Evolutionary conservation across 768 basidiomycete species (phyloP).

Genomic region (Lactifluus volemus): DNA sequence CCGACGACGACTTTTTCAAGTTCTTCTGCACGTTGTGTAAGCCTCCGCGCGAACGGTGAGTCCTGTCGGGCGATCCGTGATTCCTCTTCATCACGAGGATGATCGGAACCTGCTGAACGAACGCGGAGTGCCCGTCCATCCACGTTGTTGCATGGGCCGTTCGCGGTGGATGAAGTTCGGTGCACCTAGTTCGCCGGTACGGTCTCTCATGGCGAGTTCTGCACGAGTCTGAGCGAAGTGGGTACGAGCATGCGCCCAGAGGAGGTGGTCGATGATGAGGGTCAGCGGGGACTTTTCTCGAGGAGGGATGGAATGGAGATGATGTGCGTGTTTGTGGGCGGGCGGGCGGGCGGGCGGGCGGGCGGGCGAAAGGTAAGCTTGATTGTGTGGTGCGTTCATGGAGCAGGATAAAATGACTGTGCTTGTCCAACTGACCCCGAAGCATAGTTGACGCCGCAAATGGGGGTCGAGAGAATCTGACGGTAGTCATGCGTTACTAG

Average conservation of each 20-base stretch:
- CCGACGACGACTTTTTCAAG: constrained; percentile 74
- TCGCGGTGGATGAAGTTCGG: constrained; percentile 34
- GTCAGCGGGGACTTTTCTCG: constrained; percentile 85
- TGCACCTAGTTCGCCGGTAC: no score
- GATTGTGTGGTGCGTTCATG: neutral
- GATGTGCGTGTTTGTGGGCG: constrained; percentile 84
- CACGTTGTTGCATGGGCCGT: constrained; percentile 48
- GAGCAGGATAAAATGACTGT: neutral
- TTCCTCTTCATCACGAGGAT: constrained; percentile 47
- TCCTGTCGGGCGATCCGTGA: constrained; percentile 50
- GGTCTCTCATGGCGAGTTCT: constrained; percentile 55
- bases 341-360: no score
- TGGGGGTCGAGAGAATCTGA: neutral
- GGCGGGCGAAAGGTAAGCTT: constrained; percentile 45
- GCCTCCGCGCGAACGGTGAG: constrained; percentile 48
- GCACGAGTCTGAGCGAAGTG: constrained; percentile 78
- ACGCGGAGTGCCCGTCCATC: constrained; percentile 31
- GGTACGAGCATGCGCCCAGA: constrained; percentile 76
- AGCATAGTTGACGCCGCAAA: neutral
- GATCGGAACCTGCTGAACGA: constrained; percentile 42
- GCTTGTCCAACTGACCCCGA: neutral
- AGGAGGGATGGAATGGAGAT: constrained; percentile 79
- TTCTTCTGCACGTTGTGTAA: constrained; percentile 68
- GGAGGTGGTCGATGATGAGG: constrained; percentile 79
- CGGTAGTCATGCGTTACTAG: neutral